Evolutionary conservation across 371 early-diverging fungal species (phyloP), one percentile per base, ranked within the genome.

Genomic region (Mucor mucedo): DNA sequence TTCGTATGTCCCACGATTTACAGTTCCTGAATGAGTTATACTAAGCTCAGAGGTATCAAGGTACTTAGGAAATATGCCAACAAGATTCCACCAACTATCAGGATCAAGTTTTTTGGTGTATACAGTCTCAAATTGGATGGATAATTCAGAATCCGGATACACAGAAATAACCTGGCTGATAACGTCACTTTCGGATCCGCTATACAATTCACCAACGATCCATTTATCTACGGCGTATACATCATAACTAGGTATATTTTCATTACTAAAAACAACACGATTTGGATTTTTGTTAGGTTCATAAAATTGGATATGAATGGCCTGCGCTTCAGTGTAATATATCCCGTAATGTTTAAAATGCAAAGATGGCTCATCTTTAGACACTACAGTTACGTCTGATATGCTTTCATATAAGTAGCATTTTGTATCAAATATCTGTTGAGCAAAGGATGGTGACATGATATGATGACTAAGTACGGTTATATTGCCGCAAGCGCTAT

Each of bases 21-120:
- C 63, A 13, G 54, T 14, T 14, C 72, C 70, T 9, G 33, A 62
- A 35, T 66, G 68, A 2, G 59, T 59, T 5, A 77, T 52, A 39
- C 50, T 59, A 33, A 69, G 63, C 1, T 70, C 62, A 10, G 73
- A 62, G 5, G 49, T 62, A 45, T 70, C 70, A 33, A 57, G 53
- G 21, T 71, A 68, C 6, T 35, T 16, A 5, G 77, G 72, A 32
- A 65, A 48, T 29, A 77, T 64, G 14, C 77, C 77, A 48, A 73
- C 62, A 60, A 70, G 71, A 50, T 73, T 77, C 74, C 74, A 73
- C 27, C 21, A 27, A 28, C n/a, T n/a, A 8, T 38, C 14, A 11
- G n/a, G 35, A n/a, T 29, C 30, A 38, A 50, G 1, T 9, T 21
- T 6, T 3, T 35, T 1, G 7, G 39, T 54, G 10, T 35, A 4